Evolutionary conservation across 1,284 basidiomycete species (phyloP), one percentile per base, ranked within the genome.

Genomic region (Cryptococcus neoformans): DNA sequence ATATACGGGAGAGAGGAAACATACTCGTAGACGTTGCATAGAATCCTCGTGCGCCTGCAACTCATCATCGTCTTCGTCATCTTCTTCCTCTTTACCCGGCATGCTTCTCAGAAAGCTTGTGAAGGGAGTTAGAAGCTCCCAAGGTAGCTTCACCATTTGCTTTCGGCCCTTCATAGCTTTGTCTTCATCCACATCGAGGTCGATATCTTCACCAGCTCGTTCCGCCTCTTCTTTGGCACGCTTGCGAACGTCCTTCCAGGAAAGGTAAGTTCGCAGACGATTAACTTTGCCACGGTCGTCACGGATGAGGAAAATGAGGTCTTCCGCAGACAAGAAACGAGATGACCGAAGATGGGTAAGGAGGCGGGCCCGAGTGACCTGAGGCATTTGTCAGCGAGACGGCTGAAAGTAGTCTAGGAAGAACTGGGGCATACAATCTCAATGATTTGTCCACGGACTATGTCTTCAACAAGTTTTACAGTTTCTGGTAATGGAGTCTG

Each of bases 191-290:
- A 60, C 82, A 69, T 90, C 89, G 4, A 89, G 87, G 67, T 92
- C 90, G 1, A 89, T 87, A 14, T 85, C 89, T 9, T 83, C 88
- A 37, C 67, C 73, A 44, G 65, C 65, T 37, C 66, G 50, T 42
- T 71, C 73, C 46, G 78, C 74, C n/a, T 77, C 86, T 64, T 96
- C 92, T 70, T 96, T 96, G 6, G 92, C 92, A 64, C 92, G 90
- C 71, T 96, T 96, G 14, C 95, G 84, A 6, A 98, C 94, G 64
- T 97, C 95, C 72, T 96, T 97, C 94, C 95, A 99, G 0, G 89
- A 90, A n/a, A 99, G 83, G 71, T 97, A 98, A 9, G 92, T 96
- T 34, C 92, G 80, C 16, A 98, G 80, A 28, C 95, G 83, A 75
- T 97, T 96, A 58, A 98, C 91, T 76, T 97, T 96, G 17, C 89